Base-by-base conservation (phyloP, 116 monocot species). In the Iris pallida region DNA sequence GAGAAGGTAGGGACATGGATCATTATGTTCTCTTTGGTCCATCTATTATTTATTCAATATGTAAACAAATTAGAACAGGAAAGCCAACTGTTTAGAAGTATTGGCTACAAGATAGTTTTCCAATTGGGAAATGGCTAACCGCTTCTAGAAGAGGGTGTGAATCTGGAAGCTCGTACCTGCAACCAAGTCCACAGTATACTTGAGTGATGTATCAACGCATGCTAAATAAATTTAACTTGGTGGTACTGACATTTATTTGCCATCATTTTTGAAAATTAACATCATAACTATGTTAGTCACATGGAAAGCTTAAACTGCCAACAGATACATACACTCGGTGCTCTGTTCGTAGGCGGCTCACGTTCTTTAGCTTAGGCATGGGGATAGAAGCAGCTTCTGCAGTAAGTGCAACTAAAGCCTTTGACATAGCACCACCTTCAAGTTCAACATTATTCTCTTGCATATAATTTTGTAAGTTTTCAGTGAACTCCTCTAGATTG, bases 91-190 rank as follows among this genome's bases (percentile, higher is more conserved):
- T 30, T 30, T 30, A 30, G 30, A 30, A 30, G 30, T 1, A 30
- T 30, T 30, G 30, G 30, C 30, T 30, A 30, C 30, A 71, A 11
- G 45, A 51, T 11, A 16, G 16, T 57, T 30, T 30, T 30, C 30
- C 30, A 30, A 30, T 30, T 30, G 30, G 30, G 15, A 48, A 53
- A 56, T 10, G 76, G 55, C 79, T 76, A 64, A 84, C 84, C 54
- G 70, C 80, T 56, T 76, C 53, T 16, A 84, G 64, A 0, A 84
- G 69, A 43, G 60, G 73, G 45, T 80, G 84, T 43, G 72, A 69
- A 62, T 80, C 76, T 20, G 80, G 84, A 59, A 84, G 72, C 65
- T 84, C 76, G 66, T 84, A 84, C 1, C 84, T 84, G 73, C 56
- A 80, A 66, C 16, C 30, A 66, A 14, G 41, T 19, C 51, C 14